A percentile compares a stretch with the other conserved stretches of the same genome.
These are phyloP conservation scores for Rhododendron simsii DNA, from an alignment of 148 eudicot genomes.

Conservation along the genomic window DNA sequence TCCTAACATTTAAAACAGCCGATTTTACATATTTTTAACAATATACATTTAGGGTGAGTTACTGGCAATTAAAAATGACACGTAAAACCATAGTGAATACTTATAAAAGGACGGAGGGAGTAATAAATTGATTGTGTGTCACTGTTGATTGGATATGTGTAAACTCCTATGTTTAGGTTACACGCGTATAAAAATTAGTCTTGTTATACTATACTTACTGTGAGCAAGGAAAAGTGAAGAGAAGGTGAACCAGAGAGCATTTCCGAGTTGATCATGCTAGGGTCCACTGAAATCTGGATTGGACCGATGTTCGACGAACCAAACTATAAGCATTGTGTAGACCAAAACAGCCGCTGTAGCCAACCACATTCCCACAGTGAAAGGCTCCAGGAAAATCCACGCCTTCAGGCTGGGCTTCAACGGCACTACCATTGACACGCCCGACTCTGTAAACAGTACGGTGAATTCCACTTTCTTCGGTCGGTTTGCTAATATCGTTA, in stretches of 20 bases:
- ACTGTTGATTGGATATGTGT: too few species aligned
- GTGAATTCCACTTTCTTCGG: constrained; percentile 25
- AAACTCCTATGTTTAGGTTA: too few species aligned
- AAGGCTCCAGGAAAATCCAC: constrained; percentile 39
- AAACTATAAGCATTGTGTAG: constrained; percentile 26
- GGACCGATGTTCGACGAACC: constrained; percentile 26
- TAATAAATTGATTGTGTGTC: too few species aligned
- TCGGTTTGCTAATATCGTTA: constrained; percentile 25
- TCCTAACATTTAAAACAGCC: too few species aligned
- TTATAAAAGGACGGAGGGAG: too few species aligned
- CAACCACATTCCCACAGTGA: constrained; percentile 27
- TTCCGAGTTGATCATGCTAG: constrained; percentile 24
- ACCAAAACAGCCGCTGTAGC: constrained; percentile 19
- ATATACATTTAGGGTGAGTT: too few species aligned
- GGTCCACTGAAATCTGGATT: constrained; percentile 27
- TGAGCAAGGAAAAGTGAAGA: constrained; percentile 32
- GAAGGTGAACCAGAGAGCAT: constrained; percentile 31
- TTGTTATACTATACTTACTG: constrained; percentile 20
- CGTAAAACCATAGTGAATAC: too few species aligned
- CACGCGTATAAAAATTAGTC: too few species aligned
- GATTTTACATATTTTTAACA: too few species aligned
- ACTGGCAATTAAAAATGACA: too few species aligned
- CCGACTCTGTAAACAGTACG: constrained; percentile 26
- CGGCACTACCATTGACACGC: constrained; percentile 27
- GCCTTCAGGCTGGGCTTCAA: background rate